phyloP scores from a whole-genome alignment of 805 yeast species.

The Saturnispora galanensis region DNA sequence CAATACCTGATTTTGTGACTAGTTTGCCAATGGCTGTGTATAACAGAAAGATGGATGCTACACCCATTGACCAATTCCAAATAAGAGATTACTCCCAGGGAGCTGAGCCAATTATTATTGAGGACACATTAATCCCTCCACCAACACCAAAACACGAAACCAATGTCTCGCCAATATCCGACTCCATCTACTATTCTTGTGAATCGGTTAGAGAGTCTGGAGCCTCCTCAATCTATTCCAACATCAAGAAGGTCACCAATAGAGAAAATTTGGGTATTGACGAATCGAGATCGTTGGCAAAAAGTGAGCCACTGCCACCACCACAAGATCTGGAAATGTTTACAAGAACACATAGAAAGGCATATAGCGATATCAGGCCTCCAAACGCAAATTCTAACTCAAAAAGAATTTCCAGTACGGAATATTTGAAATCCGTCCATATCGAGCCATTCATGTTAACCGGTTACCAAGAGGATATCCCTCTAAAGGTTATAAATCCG shows the following conservation, averaged over 20 bases:
- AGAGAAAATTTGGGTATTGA: too few species aligned
- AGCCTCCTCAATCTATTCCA: background rate
- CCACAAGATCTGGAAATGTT: constrained; percentile 20
- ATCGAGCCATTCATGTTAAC: constrained; percentile 23
- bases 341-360: constrained; percentile 15
- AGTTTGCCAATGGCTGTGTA: constrained; percentile 1
- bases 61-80: constrained; percentile 20
- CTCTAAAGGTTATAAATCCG: constrained; percentile 16
- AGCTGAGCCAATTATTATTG: constrained; percentile 4
- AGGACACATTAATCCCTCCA: constrained; percentile 6
- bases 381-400: background rate
- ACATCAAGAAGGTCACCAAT: background rate
- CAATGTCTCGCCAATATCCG: background rate
- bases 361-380: constrained; percentile 10
- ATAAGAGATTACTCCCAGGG: constrained; percentile 15
- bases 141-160: constrained; percentile 5
- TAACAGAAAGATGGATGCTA: constrained; percentile 12
- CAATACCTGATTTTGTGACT: background rate
- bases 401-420: constrained; percentile 15
- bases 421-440: constrained; percentile 18
- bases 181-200: constrained; percentile 5
- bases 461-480: constrained; percentile 21
- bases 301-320: constrained; percentile 7
- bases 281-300: background rate
- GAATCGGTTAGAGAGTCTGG: background rate